phyloP scores from a whole-genome alignment of 2,329 filamentous ascomycete genomes.

The Conoideocrella luteorostrata region DNA sequence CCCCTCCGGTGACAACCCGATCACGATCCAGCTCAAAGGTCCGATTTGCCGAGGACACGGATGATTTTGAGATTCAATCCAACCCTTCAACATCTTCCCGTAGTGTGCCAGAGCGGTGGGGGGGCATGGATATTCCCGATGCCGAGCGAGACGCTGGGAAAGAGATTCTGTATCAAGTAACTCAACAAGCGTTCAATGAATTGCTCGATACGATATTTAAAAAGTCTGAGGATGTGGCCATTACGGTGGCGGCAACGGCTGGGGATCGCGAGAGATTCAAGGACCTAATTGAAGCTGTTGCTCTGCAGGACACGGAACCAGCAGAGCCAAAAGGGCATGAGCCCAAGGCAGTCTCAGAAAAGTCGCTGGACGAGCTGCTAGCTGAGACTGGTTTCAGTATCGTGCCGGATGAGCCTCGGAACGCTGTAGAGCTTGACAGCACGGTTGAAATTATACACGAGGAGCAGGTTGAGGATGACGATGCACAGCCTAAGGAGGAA shows the following conservation, averaged over 20 bases:
- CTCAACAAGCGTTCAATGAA: constrained; percentile 87
- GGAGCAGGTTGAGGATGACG: constrained; percentile 11
- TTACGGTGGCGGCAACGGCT: constrained; percentile 60
- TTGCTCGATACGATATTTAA: constrained; percentile 83
- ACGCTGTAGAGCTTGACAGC: constrained; percentile 26
- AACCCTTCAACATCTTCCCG: constrained; percentile 68
- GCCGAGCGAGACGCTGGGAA: constrained; percentile 77
- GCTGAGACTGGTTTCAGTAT: constrained; percentile 39
- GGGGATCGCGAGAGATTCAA: constrained; percentile 52
- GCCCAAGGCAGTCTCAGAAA: constrained; percentile 12
- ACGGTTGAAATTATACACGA: constrained; percentile 18
- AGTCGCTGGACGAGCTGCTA: constrained; percentile 31
- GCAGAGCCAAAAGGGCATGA: neutral
- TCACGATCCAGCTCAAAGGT: constrained; percentile 74
- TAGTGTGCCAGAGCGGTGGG: constrained; percentile 68
- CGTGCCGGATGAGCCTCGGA: constrained; percentile 23
- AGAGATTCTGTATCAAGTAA: constrained; percentile 85
- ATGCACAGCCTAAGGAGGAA: constrained; percentile 15
- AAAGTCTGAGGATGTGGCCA: constrained; percentile 67
- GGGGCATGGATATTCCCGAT: constrained; percentile 70
- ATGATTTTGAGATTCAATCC: constrained; percentile 64
- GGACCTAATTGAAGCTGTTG: constrained; percentile 38
- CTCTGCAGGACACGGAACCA: constrained; percentile 19
- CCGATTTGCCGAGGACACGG: constrained; percentile 64
- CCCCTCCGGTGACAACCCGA: constrained; percentile 17